Conservation (phyloP, 1,284 basidiomycete species). For the Sporisorium reilianum region DNA sequence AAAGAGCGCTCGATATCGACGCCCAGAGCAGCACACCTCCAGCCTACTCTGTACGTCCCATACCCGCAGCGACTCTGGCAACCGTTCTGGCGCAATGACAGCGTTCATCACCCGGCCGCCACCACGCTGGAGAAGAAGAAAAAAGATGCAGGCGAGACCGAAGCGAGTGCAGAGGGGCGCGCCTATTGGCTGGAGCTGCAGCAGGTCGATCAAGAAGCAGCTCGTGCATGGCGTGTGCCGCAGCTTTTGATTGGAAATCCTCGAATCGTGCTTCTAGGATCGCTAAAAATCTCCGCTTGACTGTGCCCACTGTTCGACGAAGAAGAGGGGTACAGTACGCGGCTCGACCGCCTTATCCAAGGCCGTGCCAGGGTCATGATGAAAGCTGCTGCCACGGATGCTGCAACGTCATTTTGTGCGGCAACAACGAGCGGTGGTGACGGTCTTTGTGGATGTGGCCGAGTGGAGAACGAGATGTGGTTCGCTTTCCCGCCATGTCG, state of each 20-base stretch:
- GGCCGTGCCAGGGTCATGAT: background rate
- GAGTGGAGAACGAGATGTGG: background rate
- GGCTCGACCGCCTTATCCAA: background rate
- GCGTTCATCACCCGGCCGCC: background rate
- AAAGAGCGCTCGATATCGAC: background rate
- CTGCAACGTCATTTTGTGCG: background rate
- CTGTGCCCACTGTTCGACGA: too few species aligned
- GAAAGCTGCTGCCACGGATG: background rate
- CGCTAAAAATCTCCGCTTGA: too few species aligned
- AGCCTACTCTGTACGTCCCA: too few species aligned
- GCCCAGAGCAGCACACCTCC: background rate
- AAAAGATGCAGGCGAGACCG: constrained; percentile 1
- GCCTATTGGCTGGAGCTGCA: constrained; percentile 37
- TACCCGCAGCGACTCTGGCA: background rate
- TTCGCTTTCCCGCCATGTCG: background rate
- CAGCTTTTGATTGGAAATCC: constrained; percentile 9
- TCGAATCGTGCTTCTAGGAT: too few species aligned
- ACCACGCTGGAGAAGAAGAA: constrained; percentile 6
- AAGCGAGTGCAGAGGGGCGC: constrained; percentile 12
- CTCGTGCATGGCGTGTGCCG: constrained; percentile 23
- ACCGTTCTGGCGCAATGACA: constrained; percentile 10
- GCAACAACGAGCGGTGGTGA: too few species aligned
- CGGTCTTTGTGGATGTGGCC: too few species aligned
- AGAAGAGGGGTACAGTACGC: background rate
- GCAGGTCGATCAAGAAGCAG: constrained; percentile 23